Evolutionary conservation across 371 early-diverging fungal species (phyloP).

Genomic region (Mortierella sp.): DNA sequence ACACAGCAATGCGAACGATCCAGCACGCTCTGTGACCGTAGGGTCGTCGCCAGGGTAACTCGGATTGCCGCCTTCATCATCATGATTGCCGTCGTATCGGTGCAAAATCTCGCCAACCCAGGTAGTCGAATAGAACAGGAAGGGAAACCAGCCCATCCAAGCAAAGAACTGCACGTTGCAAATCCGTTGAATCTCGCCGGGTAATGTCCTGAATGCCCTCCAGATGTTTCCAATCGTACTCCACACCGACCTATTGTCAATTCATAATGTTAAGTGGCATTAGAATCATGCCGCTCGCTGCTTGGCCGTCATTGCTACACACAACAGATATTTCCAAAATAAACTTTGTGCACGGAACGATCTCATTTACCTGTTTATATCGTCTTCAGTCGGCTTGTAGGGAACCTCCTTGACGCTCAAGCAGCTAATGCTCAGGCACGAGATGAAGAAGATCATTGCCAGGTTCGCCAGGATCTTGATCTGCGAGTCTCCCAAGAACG

Average conservation of each 20-base stretch:
- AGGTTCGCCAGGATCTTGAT: constrained; percentile 74
- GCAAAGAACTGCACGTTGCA: constrained; percentile 85
- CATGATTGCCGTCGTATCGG: constrained; percentile 51
- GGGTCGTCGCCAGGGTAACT: constrained; percentile 41
- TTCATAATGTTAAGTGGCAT: background rate
- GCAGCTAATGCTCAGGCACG: constrained; percentile 66
- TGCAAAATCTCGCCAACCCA: constrained; percentile 80
- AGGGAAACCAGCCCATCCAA: constrained; percentile 91
- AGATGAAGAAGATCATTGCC: constrained; percentile 68
- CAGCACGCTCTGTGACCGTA: constrained; percentile 72
- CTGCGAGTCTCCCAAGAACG: constrained; percentile 72
- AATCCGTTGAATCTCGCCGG: constrained; percentile 70
- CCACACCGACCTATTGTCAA: constrained; percentile 60
- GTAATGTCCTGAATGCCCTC: constrained; percentile 67
- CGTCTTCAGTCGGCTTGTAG: constrained; percentile 31
- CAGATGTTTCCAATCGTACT: constrained; percentile 65
- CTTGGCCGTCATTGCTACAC: too few relatives aligned
- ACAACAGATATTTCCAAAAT: too few relatives aligned
- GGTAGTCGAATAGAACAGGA: constrained; percentile 70
- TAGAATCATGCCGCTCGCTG: too few relatives aligned
- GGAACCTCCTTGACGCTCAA: constrained; percentile 65
- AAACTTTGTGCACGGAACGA: too few relatives aligned
- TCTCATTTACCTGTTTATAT: constrained; percentile 35
- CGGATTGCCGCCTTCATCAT: constrained; percentile 23
- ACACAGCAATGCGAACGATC: constrained; percentile 79